Base-by-base conservation (phyloP, 176 grass and related monocot species). In the Tuctoria greenei region DNA sequence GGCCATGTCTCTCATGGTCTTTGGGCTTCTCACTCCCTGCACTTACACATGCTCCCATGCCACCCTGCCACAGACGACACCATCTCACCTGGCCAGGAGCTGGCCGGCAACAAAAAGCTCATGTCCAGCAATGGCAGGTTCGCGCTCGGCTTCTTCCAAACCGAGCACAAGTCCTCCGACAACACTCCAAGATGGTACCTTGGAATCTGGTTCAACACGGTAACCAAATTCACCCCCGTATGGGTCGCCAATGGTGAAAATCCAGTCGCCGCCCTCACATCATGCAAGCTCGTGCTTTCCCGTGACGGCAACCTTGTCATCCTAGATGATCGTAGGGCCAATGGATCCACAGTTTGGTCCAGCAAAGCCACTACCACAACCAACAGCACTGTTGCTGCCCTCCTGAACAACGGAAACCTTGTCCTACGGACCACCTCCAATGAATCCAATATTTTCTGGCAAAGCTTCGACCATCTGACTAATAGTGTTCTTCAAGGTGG, bases 391-490 rank as follows among this genome's bases (percentile, higher is more conserved):
- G 62, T 60, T 34, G 81, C 43, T 59, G 26, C 76, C 6, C 61
- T 90, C 0, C 23, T 79, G 45, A 71, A 25, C 10, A 75, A 4
- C 66, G 91, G 87, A 31, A 87, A 90, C 58, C 66, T 93, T 31
- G 28, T 93, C 5, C 47, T 93, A 9, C 21, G 12, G 31, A 73
- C 60, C 24, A 67, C 72, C 17, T 62, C 37, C 11, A 83, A 87
- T 47, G 57, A 84, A 1, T 73, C 76, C 1, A 17, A 54, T 7
- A 12, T 76, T n/a, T 63, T 84, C 15, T 95, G 89, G 92, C 85
- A 96, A 25, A 96, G 92, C 68, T 96, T 89, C 41, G 83, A 89
- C 64, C 66, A 87, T 28, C 92, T 83, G 0, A 85, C 89, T 1
- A 74, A 92, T 52, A 85, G 77, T 3, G 15, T 67, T 57, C 51